Conservation (phyloP, 805 yeast genomes). For the Sugiyamaella boreocaroliniensis region DNA sequence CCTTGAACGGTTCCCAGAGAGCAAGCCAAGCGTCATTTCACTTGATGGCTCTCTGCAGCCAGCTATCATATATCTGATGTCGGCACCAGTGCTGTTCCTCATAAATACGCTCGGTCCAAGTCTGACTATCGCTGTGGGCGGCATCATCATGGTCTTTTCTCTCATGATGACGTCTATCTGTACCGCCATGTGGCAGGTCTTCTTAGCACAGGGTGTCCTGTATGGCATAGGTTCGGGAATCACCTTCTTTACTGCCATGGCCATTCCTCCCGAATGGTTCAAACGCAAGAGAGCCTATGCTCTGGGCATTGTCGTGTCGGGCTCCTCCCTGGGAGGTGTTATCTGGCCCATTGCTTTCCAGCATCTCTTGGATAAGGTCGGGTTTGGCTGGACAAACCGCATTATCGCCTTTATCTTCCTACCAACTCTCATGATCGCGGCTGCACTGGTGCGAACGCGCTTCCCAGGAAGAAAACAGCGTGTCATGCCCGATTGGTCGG, state of each 20-base stretch:
- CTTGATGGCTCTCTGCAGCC: constrained; percentile 51
- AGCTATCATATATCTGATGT: constrained; percentile 35
- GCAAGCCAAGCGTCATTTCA: constrained; percentile 42
- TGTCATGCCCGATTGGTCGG: constrained; percentile 19
- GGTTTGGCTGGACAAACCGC: constrained; percentile 50
- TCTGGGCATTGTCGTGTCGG: constrained; percentile 42
- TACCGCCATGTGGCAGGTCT: constrained; percentile 44
- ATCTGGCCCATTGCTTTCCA: constrained; percentile 40
- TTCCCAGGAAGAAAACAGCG: constrained; percentile 5
- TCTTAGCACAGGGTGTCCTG: constrained; percentile 46
- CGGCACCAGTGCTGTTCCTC: constrained; percentile 34
- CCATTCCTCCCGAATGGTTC: constrained; percentile 47
- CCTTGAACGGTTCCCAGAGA: constrained; percentile 36
- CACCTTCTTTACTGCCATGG: constrained; percentile 39
- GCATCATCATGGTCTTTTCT: constrained; percentile 38
- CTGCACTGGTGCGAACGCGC: constrained; percentile 5
- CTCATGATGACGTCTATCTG: constrained; percentile 43
- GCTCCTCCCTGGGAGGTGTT: constrained; percentile 50
- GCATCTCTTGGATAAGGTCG: constrained; percentile 37
- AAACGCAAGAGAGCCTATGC: constrained; percentile 40
- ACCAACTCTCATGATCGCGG: constrained; percentile 9
- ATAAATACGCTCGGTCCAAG: constrained; percentile 40
- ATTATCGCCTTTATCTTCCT: constrained; percentile 37
- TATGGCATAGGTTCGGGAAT: constrained; percentile 45
- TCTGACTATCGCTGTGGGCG: constrained; percentile 37